Conservation (phyloP, 805 yeast species). For the Cyberlindnera bimundalis region DNA sequence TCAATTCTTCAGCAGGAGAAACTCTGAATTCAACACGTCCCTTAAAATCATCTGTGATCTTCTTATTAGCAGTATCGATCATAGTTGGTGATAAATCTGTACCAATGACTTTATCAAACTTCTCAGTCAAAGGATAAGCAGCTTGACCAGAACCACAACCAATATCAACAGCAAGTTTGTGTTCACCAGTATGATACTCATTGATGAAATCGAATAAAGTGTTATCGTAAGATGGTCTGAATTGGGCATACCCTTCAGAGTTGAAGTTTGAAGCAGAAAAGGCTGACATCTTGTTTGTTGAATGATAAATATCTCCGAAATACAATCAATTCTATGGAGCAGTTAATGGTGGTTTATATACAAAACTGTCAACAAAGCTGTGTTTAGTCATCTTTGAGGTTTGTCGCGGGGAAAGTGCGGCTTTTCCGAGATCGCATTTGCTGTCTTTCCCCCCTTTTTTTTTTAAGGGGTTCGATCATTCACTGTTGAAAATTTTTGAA, state of each 20-base stretch:
- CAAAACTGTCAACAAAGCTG: too few species aligned
- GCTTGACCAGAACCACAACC: conserved; percentile 86
- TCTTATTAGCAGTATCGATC: conserved; percentile 45
- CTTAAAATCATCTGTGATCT: conserved; percentile 12
- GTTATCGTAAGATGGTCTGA: conserved; percentile 67
- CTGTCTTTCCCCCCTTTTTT: too few species aligned
- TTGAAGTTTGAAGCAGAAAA: conserved; percentile 52
- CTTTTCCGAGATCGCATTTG: conserved; percentile 11
- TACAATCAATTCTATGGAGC: too few species aligned
- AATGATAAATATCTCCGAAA: too few species aligned
- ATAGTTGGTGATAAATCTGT: conserved; percentile 57
- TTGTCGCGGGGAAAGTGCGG: not conserved
- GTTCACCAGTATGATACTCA: conserved; percentile 39
- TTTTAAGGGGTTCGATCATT: too few species aligned
- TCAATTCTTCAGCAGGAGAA: conserved; percentile 25
- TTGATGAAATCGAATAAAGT: conserved; percentile 42
- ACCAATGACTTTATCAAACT: conserved; percentile 54
- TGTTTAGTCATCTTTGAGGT: not conserved
- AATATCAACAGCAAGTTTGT: conserved; percentile 52
- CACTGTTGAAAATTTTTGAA: too few species aligned
- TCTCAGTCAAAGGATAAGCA: conserved; percentile 44
- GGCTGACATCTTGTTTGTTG: conserved; percentile 49
- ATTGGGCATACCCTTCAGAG: conserved; percentile 48
- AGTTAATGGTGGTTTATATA: too few species aligned
- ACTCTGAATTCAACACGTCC: conserved; percentile 19